These are phyloP conservation scores for Corrigiola litoralis DNA, from an alignment of 179 eudicot species.

Conservation along the genomic window DNA sequence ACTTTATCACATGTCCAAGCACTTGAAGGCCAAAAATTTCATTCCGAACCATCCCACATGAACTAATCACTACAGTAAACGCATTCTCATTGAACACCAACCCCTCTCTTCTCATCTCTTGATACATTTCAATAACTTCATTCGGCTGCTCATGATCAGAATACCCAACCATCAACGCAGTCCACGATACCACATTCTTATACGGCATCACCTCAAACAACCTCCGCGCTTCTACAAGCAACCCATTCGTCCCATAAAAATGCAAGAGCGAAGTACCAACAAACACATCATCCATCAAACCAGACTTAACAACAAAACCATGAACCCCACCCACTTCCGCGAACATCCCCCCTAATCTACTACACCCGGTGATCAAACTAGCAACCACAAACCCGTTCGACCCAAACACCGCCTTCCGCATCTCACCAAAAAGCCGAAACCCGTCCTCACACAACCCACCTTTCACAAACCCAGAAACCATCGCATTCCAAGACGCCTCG, in stretches of 20 bases:
- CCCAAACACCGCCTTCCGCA: slow-evolving; percentile 35
- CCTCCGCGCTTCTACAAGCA: slow-evolving; percentile 31
- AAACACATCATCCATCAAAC: slow-evolving; percentile 49
- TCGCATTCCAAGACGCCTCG: slow-evolving; percentile 65
- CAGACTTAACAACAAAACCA: slow-evolving; percentile 46
- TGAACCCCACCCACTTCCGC: slow-evolving; percentile 55
- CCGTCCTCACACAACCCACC: slow-evolving; percentile 39
- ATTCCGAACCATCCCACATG: slow-evolving; percentile 55
- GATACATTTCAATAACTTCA: slow-evolving; percentile 39
- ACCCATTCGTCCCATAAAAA: slow-evolving; percentile 61
- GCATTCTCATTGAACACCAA: slow-evolving; percentile 51
- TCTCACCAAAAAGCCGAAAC: slow-evolving; percentile 34
- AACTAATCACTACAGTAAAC: slow-evolving; percentile 45
- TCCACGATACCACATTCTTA: slow-evolving; percentile 69
- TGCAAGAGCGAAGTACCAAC: slow-evolving; percentile 54
- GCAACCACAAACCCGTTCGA: slow-evolving; percentile 47
- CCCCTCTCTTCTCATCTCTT: slow-evolving; percentile 43
- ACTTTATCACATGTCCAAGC: slow-evolving; percentile 55
- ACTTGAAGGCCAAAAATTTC: slow-evolving; percentile 52
- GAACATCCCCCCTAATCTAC: slow-evolving; percentile 41
- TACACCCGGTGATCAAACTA: slow-evolving; percentile 60
- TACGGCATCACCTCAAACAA: slow-evolving; percentile 57
- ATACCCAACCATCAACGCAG: slow-evolving; percentile 62
- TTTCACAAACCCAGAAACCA: slow-evolving; percentile 58
- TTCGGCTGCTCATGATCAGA: slow-evolving; percentile 29